Base-by-base conservation (phyloP, 176 grass and related monocot species). In the Aegilops bicornis region DNA sequence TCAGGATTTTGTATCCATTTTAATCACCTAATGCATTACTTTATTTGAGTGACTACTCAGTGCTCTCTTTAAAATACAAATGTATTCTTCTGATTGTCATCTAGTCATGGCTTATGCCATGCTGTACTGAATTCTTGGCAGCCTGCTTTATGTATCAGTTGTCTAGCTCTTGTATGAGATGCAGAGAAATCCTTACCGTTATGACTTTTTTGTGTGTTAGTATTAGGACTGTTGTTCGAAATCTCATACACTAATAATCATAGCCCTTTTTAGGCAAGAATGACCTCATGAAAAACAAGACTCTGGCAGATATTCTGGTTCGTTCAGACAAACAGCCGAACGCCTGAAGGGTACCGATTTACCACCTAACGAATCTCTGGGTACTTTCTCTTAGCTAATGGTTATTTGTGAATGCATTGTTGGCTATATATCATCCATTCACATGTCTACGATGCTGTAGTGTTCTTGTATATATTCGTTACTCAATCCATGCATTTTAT, bases 301-400 rank as follows among this genome's bases (percentile, higher is more conserved):
- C 73, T 47, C 76, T 83, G 22, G 73, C 86, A 33, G 86, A 82
- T 52, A 22, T 83, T 16, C 56, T 88, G 2, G 80, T 88, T 88
- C 86, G 80, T 62, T 63, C 29, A 9, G 63, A 47, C 80, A 69
- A 50, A 15, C 47, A 14, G 1, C 40, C 67, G 19, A 88, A 33
- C 23, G 67, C 66, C 14, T 88, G 80, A 75, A 83, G 23, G 2
- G 4, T 63, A 31, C 15, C 36, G n/a, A 24, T 42, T 79, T 25
- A 40, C 35, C 4, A 67, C 11, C 78, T 16, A 43, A 76, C 30
- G 31, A 1, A 11, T 13, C 2, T 35, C 17, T 27, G 20, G 86
- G 47, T 88, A 88, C 47, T 77, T n/a, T 80, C 54, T 14, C 19
- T 69, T 19, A 30, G 35, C 62, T 78, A 69, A 69, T 37, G 36